Evolutionary conservation across 768 basidiomycete genomes (phyloP).

Genomic region (Strobilomyces dryophilus): DNA sequence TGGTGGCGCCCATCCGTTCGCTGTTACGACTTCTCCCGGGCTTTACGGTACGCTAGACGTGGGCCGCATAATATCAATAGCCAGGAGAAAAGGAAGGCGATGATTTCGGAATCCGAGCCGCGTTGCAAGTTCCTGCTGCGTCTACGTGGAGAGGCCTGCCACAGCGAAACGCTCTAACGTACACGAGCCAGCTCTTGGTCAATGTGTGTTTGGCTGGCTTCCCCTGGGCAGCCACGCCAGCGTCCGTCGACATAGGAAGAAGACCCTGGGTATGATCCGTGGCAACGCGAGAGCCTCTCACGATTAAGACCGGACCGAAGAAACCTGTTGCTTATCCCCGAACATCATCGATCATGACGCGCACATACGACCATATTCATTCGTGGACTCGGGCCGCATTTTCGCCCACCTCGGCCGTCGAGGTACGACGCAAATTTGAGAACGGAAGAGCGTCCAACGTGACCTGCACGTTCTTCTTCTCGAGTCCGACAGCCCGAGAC

Average conservation of each 20-base stretch:
- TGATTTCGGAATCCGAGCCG: background rate
- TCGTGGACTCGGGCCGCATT: too few relatives aligned
- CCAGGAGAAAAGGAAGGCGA: background rate
- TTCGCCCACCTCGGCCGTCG: background rate
- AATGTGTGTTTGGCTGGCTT: background rate
- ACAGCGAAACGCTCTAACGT: background rate
- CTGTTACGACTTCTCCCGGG: conserved; percentile 2
- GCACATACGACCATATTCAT: background rate
- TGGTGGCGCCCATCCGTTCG: background rate
- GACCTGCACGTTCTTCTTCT: background rate
- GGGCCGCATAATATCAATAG: background rate
- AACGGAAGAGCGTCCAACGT: background rate
- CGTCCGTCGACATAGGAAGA: background rate
- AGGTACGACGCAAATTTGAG: background rate
- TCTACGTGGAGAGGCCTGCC: conserved; percentile 4
- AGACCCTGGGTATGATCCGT: conserved; percentile 19
- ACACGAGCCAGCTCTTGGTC: background rate
- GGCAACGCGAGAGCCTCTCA: background rate
- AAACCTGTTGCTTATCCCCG: background rate
- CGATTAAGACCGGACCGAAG: background rate
- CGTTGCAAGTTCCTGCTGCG: conserved; percentile 1
- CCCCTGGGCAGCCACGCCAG: background rate
- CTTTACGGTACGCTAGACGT: conserved; percentile 1
- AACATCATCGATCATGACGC: background rate
- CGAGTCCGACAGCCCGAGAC: background rate